Percentiles rank a stretch among this genome's conserved stretches.
These are phyloP conservation scores for Melampsora larici-populina DNA, from an alignment of 1,284 basidiomycete genomes.

Conservation along the genomic window DNA sequence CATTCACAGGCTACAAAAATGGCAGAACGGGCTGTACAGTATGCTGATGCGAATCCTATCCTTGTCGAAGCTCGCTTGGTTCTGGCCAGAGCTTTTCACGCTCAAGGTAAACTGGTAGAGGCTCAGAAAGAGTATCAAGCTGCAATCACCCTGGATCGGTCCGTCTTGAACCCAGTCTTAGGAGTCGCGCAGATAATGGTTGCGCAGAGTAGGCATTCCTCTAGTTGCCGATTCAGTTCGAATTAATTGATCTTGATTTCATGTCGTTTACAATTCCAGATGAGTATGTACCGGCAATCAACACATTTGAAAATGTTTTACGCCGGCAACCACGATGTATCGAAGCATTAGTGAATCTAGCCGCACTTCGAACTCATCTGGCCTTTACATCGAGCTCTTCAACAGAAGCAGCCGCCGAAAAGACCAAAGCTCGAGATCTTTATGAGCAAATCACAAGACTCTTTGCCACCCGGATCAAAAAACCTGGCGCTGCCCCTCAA, in stretches of 20 bases:
- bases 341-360: conserved; percentile 82
- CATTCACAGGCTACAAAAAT: conserved; percentile 71
- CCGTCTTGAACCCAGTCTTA: conserved; percentile 71
- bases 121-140: conserved; percentile 71
- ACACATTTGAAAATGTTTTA: conserved; percentile 77
- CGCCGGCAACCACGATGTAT: conserved; percentile 55
- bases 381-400: conserved; percentile 47
- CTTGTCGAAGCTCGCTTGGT: conserved; percentile 75
- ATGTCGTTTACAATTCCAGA: conserved; percentile 56
- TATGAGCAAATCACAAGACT: conserved; percentile 71
- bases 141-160: conserved; percentile 70
- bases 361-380: conserved; percentile 72
- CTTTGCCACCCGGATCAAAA: conserved; percentile 57
- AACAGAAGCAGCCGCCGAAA: conserved; percentile 65
- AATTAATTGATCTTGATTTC: conserved; percentile 50
- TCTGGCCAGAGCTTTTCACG: conserved; percentile 72
- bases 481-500: conserved; percentile 41
- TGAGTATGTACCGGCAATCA: conserved; percentile 73
- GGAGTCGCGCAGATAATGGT: conserved; percentile 72
- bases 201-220: conserved; percentile 34
- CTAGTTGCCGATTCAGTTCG: conserved; percentile 4
- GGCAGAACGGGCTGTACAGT: conserved; percentile 86
- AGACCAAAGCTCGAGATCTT: conserved; percentile 69
- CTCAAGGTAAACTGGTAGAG: conserved; percentile 62
- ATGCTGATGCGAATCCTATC: conserved; percentile 75